Evolutionary conservation across 345 rosid genomes (phyloP).

Genomic region (Eucalyptus dawsonii): DNA sequence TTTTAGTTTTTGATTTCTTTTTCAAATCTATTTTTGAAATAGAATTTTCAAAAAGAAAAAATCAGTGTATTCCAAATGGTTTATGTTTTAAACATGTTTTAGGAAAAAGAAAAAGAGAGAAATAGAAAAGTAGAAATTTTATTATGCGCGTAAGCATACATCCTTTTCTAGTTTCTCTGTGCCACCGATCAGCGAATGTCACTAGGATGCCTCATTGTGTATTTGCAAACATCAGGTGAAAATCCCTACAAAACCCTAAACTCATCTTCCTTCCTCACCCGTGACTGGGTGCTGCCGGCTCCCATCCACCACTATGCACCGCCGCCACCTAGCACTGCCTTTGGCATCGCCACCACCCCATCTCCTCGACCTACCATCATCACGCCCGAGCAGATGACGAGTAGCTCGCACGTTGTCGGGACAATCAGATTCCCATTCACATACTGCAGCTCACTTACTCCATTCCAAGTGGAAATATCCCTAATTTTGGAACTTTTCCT

Average conservation of each 20-base stretch:
- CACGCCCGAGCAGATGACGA: not conserved
- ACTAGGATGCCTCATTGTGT: not conserved
- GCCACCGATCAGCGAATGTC: not conserved
- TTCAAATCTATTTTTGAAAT: too few relatives aligned
- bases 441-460: not conserved
- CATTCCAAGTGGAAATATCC: not conserved
- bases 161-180: not conserved
- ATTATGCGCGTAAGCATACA: not conserved
- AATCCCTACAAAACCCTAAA: not conserved
- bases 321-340: not conserved
- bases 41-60: fast-evolving
- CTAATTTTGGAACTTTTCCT: not conserved
- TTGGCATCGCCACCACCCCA: not conserved
- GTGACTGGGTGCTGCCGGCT: not conserved
- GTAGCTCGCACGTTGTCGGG: not conserved
- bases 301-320: not conserved
- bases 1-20: too few relatives aligned
- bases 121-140: fast-evolving
- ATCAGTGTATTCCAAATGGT: fast-evolving
- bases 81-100: fast-evolving
- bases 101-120: fast-evolving
- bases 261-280: not conserved
- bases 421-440: not conserved
- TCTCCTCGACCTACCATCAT: not conserved
- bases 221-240: not conserved